Conservation (phyloP, 2,329 filamentous ascomycete genomes). For the Neobulgaria alba region DNA sequence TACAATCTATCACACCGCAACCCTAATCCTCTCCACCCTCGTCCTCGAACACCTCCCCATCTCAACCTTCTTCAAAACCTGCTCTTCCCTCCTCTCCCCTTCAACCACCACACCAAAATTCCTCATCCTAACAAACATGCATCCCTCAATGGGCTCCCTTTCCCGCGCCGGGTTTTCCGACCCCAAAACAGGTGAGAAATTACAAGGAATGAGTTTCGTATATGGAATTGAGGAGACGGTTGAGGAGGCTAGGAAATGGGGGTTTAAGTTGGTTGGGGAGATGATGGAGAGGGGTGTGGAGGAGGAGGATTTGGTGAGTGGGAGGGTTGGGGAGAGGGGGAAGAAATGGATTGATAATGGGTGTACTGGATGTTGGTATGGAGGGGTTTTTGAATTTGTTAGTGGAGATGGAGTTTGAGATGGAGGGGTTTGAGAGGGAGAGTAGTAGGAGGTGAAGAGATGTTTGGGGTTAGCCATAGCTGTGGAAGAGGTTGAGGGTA, state of each 20-base stretch:
- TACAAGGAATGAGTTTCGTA: constrained; percentile 49
- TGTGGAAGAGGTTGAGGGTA: too few species aligned
- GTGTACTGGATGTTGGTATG: constrained; percentile 46
- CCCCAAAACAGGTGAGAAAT: constrained; percentile 42
- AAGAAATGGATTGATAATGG: constrained; percentile 50
- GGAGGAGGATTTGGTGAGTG: constrained; percentile 30
- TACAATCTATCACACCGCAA: constrained; percentile 11
- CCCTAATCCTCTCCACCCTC: constrained; percentile 49
- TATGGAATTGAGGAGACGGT: constrained; percentile 45
- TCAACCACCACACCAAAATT: constrained; percentile 38
- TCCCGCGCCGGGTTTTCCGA: constrained; percentile 56
- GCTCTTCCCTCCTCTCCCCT: constrained; percentile 27
- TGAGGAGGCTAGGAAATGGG: constrained; percentile 37
- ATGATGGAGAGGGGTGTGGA: constrained; percentile 38
- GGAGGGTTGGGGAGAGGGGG: constrained; percentile 51
- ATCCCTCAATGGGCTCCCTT: constrained; percentile 50
- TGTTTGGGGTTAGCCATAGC: too few species aligned
- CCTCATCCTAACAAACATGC: constrained; percentile 60
- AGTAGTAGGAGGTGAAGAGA: too few species aligned
- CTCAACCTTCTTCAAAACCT: constrained; percentile 38
- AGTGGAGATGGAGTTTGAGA: too few species aligned
- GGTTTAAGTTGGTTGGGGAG: constrained; percentile 36
- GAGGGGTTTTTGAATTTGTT: constrained; percentile 34
- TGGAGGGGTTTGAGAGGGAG: too few species aligned
- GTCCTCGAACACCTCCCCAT: constrained; percentile 57